These are phyloP conservation scores for Beauveria asiatica DNA, from an alignment of 2,329 filamentous ascomycete genomes.

Conservation along the genomic window DNA sequence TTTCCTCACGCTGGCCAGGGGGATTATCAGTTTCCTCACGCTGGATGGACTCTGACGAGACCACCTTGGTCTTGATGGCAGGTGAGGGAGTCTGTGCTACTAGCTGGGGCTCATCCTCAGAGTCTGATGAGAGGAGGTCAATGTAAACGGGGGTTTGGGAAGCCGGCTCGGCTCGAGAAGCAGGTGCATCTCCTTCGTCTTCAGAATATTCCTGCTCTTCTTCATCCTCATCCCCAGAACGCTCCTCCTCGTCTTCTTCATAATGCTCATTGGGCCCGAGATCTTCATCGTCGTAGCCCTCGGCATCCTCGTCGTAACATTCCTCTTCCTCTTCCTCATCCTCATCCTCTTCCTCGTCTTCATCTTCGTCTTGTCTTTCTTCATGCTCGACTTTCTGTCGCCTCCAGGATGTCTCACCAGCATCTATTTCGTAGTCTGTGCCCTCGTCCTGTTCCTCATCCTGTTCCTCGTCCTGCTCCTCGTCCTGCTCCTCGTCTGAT, in stretches of 20 bases:
- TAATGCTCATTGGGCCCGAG: constrained; percentile 11
- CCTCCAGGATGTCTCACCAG: neutral
- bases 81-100: neutral
- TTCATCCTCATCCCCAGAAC: constrained; percentile 14
- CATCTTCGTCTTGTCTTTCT: constrained; percentile 15
- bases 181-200: constrained; percentile 8
- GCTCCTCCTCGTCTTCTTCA: constrained; percentile 14
- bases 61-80: neutral
- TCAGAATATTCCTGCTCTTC: constrained; percentile 10
- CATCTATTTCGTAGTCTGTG: constrained; percentile 2
- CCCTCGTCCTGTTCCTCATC: constrained; percentile 9
- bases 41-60: neutral
- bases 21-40: neutral
- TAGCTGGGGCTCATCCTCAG: constrained; percentile 21
- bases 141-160: constrained; percentile 26
- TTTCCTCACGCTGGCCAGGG: neutral
- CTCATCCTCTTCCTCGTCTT: constrained; percentile 8
- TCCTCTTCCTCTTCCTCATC: constrained; percentile 11
- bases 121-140: constrained; percentile 29
- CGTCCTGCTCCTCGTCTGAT: neutral
- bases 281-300: constrained; percentile 10
- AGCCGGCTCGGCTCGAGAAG: constrained; percentile 1
- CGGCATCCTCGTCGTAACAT: constrained; percentile 13
- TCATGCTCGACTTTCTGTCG: constrained; percentile 7
- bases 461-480: neutral